Base-by-base conservation (phyloP, 2,329 filamentous ascomycete species). In the Pseudopithomyces chartarum region DNA sequence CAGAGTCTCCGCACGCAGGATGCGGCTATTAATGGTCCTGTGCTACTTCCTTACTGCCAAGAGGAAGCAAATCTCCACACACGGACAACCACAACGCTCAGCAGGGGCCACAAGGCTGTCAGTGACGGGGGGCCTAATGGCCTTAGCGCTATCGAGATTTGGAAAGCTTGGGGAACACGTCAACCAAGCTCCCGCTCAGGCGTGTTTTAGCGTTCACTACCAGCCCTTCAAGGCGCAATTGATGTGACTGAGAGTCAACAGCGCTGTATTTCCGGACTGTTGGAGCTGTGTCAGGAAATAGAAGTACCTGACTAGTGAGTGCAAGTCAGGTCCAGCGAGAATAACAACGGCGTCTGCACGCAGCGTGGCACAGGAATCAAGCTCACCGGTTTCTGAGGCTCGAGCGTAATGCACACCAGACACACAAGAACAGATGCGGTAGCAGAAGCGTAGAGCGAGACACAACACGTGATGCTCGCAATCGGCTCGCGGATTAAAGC, bases 1-100 rank as follows among this genome's bases (percentile, higher is more conserved):
- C 65, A 71, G 61, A 70, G 66, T 55, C 65, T 66, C 70, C 65
- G 69, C 48, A 51, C 57, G 60, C 46, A 56, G 13, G 56, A 62
- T 60, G 56, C 60, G 65, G 57, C 62, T 62, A 64, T 66, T 62
- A 55, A 59, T 60, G 56, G 64, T 59, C 66, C 59, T 55, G 52
- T 63, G 59, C 60, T 56, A 56, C 57, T 47, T 57, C 46, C 57
- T 56, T 39, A 46, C 48, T 45, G 62, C 64, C 69, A 62, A 62
- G 59, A 23, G 54, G 55, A 46, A 58, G 59, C 67, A 58, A 69
- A 75, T 75, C 69, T 75, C 72, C 72, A 74, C 72, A 74, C 72
- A 73, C 61, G 60, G 64, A 66, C 61, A 56, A 54, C 49, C 23
- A 22, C 17, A 47, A 15, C 46, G 56, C 56, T 54, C 48, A 64